Base-by-base conservation (phyloP, 306 rosid genomes). In the Prunus salicina region DNA sequence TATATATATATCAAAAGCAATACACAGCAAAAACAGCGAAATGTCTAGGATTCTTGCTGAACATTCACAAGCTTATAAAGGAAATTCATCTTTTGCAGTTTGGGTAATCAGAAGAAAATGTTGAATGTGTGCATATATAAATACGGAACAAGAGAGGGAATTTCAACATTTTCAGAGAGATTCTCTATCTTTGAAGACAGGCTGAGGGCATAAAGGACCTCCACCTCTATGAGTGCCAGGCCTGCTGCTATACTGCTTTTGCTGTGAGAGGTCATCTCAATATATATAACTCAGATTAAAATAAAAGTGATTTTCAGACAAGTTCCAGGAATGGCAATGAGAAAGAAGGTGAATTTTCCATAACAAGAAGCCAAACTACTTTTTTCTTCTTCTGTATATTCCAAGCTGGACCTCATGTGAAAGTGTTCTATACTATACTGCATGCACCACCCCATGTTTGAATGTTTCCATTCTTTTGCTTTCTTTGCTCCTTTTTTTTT, bases 131-230 rank as follows among this genome's bases (percentile, higher is more conserved):
- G 41, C 25, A 38, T 15, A 34, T 38, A 30, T 46, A 38, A 6
- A 38, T 38, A 6, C 7, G 43, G n/a, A 2, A 30, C 77, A n/a
- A 24, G 47, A 38, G 43, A 38, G 43, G 52, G 53, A 71, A 32
- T 32, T 27, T 76, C 71, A 50, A 72, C 66, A 65, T 25, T 58
- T 76, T 65, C 1, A 18, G 49, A 24, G 75, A 79, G 86, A 83
- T 83, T 64, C 78, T 64, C 41, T 41, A 38, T 38, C 43, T 38
- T 38, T 38, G 43, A 38, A 5, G 56, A 68, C 34, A 20, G 52
- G 4, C 63, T 8, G 45, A 80, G 56, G 43, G 87, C 82, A 80
- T 76, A 80, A 80, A 77, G 80, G 84, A 79, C 47, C 82, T 77
- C 87, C 82, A 80, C 84, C 78, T 15, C 55, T 22, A 27, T 45